A percentile compares a stretch with the other conserved stretches of the same genome.
Evolutionary conservation across 192 early-diverging fungal species (phyloP).

Genomic region (Chytriomyces confervae): DNA sequence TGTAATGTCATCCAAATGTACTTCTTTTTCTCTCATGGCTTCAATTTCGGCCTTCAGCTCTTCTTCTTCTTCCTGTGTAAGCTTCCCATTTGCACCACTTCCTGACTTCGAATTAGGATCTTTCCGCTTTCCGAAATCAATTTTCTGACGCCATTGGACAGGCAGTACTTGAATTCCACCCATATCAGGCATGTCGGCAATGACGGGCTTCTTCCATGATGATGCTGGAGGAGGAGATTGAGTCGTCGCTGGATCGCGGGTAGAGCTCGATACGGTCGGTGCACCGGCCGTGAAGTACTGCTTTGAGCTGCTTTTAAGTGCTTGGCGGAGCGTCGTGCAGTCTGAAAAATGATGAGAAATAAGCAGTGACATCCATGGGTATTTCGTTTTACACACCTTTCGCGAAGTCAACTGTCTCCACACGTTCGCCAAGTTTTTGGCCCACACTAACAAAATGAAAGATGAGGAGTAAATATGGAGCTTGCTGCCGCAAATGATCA

Average conservation of each 20-base stretch:
- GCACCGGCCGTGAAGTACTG: slow-evolving; percentile 42
- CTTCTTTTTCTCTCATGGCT: slow-evolving; percentile 64
- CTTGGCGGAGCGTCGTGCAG: slow-evolving; percentile 70
- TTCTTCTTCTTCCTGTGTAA: slow-evolving; percentile 25
- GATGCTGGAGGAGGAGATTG: slow-evolving; percentile 20
- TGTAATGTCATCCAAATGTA: slow-evolving; percentile 77
- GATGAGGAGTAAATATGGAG: neutral
- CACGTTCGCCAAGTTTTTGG: slow-evolving; percentile 77
- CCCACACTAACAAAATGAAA: slow-evolving; percentile 60
- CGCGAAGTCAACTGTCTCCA: slow-evolving; percentile 71
- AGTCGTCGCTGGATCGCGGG: slow-evolving; percentile 22
- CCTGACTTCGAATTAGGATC: slow-evolving; percentile 10
- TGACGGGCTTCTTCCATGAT: slow-evolving; percentile 31
- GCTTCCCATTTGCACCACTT: neutral
- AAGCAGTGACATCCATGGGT: too few relatives aligned
- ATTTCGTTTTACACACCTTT: slow-evolving; percentile 41
- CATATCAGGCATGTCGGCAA: slow-evolving; percentile 44
- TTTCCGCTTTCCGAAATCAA: slow-evolving; percentile 72
- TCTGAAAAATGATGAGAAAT: slow-evolving; percentile 50
- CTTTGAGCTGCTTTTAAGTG: slow-evolving; percentile 61
- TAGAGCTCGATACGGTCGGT: slow-evolving; percentile 16
- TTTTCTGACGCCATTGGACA: slow-evolving; percentile 81
- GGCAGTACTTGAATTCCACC: slow-evolving; percentile 78
- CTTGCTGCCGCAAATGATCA: neutral
- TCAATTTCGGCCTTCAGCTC: slow-evolving; percentile 47